Evolutionary conservation across 2,329 filamentous ascomycete species (phyloP).

Genomic region (Cytospora piceicola): DNA sequence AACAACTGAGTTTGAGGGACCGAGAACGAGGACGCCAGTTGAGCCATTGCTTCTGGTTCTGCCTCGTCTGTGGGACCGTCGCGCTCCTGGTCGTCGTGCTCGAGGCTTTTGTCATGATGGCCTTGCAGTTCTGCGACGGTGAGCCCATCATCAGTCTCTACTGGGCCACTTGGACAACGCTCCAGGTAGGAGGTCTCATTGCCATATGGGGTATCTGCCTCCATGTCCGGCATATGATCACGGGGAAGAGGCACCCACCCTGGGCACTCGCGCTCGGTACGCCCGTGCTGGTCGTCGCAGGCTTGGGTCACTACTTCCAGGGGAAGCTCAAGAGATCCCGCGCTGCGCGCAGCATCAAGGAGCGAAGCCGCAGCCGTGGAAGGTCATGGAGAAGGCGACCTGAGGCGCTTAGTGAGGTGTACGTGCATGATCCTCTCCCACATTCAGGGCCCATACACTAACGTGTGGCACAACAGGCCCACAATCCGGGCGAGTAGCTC

Average conservation of each 20-base stretch:
- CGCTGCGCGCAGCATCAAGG: conserved; percentile 43
- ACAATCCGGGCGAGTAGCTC: conserved; percentile 23
- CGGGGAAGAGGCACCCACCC: conserved; percentile 56
- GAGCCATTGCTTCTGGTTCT: conserved; percentile 48
- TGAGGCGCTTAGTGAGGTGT: conserved; percentile 28
- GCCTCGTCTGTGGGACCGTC: conserved; percentile 48
- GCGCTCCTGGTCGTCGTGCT: conserved; percentile 53
- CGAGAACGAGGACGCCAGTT: conserved; percentile 43
- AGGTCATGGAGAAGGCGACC: conserved; percentile 15
- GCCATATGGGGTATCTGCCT: conserved; percentile 62
- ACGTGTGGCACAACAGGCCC: conserved; percentile 9
- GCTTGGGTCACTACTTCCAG: conserved; percentile 54
- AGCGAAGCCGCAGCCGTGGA: conserved; percentile 31
- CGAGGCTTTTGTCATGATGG: conserved; percentile 58
- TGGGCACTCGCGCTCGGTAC: conserved; percentile 65
- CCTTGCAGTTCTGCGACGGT: conserved; percentile 62
- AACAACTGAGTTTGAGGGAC: conserved; percentile 14
- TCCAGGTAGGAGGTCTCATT: conserved; percentile 61
- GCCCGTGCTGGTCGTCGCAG: conserved; percentile 62
- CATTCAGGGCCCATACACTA: not conserved
- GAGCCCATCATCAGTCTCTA: conserved; percentile 64
- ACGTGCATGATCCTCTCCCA: conserved; percentile 1
- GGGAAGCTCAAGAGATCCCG: conserved; percentile 38
- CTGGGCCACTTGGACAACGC: conserved; percentile 65
- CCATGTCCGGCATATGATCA: conserved; percentile 54